These are phyloP conservation scores for Kodamaea suecica DNA, from an alignment of 1,139 yeast genomes.

Conservation along the genomic window DNA sequence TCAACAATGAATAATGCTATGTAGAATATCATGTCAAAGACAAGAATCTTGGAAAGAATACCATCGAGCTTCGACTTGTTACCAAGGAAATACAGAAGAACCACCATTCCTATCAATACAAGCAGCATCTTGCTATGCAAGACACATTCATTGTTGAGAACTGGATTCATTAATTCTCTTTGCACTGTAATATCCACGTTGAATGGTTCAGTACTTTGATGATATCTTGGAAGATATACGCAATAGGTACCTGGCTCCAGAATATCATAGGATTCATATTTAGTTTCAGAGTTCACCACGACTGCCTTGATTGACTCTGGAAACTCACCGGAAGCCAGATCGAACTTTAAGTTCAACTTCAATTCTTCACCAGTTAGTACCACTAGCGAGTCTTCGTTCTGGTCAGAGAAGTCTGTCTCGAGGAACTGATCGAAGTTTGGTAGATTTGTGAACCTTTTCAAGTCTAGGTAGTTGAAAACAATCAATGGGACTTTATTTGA, in stretches of 20 bases:
- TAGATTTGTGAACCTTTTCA: constrained; percentile 11
- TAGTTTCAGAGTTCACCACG: no score
- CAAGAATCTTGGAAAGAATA: background rate
- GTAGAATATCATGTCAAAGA: background rate
- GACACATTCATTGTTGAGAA: background rate
- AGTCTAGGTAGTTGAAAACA: constrained; percentile 15
- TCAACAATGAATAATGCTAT: background rate
- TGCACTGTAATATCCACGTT: background rate
- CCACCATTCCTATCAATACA: background rate
- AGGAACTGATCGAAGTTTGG: constrained; percentile 13
- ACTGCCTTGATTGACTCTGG: no score
- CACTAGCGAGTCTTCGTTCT: background rate
- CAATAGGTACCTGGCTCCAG: constrained; percentile 17
- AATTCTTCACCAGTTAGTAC: background rate
- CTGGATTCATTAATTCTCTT: background rate
- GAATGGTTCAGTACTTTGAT: background rate
- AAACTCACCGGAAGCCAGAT: no score
- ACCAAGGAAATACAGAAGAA: background rate
- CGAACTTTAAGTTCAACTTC: background rate
- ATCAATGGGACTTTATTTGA: constrained; percentile 11
- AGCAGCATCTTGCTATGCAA: background rate
- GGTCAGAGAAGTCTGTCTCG: background rate
- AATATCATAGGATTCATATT: no score
- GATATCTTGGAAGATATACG: constrained; percentile 15
- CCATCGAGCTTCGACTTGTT: background rate